phyloP scores from a whole-genome alignment of 768 basidiomycete genomes.

The Rhodocollybia butyracea region DNA sequence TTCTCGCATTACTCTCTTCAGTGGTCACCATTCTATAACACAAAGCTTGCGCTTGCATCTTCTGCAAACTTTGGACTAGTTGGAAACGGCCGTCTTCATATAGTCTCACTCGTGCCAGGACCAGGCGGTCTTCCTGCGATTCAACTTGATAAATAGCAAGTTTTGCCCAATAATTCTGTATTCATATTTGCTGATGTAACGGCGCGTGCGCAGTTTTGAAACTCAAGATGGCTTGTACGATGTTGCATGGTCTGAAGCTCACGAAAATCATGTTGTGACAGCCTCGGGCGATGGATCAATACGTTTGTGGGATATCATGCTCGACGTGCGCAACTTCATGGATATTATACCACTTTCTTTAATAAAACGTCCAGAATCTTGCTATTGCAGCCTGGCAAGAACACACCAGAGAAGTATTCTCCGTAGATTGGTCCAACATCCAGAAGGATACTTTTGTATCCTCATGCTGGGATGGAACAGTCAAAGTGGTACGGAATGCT shows the following conservation, averaged over 20 bases:
- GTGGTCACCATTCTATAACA: slow-evolving; percentile 84
- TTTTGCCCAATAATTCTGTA: too few relatives aligned
- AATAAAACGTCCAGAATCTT: slow-evolving; percentile 57
- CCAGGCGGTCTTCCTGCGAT: slow-evolving; percentile 42
- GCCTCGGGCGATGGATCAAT: slow-evolving; percentile 90
- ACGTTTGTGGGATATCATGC: slow-evolving; percentile 84
- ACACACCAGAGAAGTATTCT: slow-evolving; percentile 89
- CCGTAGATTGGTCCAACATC: slow-evolving; percentile 94
- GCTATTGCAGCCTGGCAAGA: slow-evolving; percentile 94
- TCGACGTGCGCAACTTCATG: slow-evolving; percentile 55
- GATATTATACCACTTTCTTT: neutral
- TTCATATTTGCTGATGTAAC: slow-evolving; percentile 1
- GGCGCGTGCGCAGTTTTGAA: slow-evolving; percentile 62
- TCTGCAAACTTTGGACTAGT: slow-evolving; percentile 93
- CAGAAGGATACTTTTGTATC: slow-evolving; percentile 86
- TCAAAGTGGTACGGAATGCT: slow-evolving; percentile 72
- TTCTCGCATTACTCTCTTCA: slow-evolving; percentile 80
- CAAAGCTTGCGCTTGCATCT: slow-evolving; percentile 74
- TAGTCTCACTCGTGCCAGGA: slow-evolving; percentile 50
- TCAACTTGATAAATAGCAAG: slow-evolving; percentile 69
- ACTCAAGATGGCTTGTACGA: slow-evolving; percentile 90
- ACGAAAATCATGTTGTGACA: slow-evolving; percentile 90
- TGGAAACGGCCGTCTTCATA: slow-evolving; percentile 88
- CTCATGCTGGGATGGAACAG: slow-evolving; percentile 87
- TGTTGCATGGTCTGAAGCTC: slow-evolving; percentile 91